Evolutionary conservation across 2,329 filamentous ascomycete species (phyloP).

Genomic region (Bipolaris bicolor): DNA sequence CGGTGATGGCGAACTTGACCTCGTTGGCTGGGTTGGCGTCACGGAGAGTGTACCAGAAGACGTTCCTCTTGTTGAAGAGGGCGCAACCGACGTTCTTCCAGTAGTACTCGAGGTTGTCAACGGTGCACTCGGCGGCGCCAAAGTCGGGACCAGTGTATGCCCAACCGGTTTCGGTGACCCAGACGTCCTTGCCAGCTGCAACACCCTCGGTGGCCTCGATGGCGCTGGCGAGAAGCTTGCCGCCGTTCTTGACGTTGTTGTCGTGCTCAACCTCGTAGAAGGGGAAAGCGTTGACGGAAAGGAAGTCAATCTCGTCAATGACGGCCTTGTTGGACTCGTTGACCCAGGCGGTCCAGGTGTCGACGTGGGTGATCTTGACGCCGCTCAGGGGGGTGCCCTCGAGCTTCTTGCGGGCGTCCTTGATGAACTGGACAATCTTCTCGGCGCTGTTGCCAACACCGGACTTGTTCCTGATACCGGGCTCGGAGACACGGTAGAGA

Average conservation of each 20-base stretch:
- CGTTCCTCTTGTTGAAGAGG: constrained; percentile 41
- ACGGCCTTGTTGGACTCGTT: constrained; percentile 46
- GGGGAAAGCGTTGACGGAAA: constrained; percentile 48
- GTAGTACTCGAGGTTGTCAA: constrained; percentile 41
- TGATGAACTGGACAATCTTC: constrained; percentile 66
- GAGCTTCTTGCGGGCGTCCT: constrained; percentile 56
- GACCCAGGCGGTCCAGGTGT: constrained; percentile 47
- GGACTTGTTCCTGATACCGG: constrained; percentile 67
- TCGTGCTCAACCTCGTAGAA: constrained; percentile 46
- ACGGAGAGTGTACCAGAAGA: constrained; percentile 46
- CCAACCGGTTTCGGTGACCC: constrained; percentile 51
- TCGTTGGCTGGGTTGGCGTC: constrained; percentile 62
- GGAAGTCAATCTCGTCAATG: constrained; percentile 46
- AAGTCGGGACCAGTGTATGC: constrained; percentile 41
- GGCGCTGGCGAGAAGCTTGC: constrained; percentile 46
- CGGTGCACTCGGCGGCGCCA: constrained; percentile 35
- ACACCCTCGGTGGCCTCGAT: constrained; percentile 38
- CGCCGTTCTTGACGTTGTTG: constrained; percentile 49
- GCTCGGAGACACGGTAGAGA: constrained; percentile 73
- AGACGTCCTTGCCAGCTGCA: constrained; percentile 43
- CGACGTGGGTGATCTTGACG: constrained; percentile 54
- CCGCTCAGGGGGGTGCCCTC: constrained; percentile 64
- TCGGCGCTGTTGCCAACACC: constrained; percentile 68
- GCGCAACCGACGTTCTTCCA: constrained; percentile 46
- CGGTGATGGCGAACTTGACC: constrained; percentile 64